Evolutionary conservation across 768 basidiomycete species (phyloP).

Genomic region (Trametes cubensis): DNA sequence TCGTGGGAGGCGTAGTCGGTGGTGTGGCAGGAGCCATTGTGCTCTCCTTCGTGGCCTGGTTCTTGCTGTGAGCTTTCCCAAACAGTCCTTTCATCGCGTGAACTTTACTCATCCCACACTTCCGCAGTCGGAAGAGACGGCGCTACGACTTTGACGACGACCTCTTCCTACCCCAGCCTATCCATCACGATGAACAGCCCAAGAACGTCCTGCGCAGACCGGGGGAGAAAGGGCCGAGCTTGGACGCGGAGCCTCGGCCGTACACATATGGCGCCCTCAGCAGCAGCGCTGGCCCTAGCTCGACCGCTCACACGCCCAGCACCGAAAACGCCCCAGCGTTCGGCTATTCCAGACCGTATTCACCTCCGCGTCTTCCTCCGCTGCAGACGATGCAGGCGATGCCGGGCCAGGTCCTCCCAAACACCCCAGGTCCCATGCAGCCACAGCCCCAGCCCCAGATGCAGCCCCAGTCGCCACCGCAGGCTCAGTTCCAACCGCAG

Average conservation of each 20-base stretch:
- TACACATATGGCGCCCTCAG: constrained; percentile 14
- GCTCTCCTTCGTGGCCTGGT: constrained; percentile 19
- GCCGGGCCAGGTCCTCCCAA: neutral
- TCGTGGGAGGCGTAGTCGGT: constrained; percentile 26
- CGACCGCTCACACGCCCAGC: constrained; percentile 6
- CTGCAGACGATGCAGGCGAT: neutral
- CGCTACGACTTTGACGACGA: constrained; percentile 25
- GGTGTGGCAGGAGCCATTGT: constrained; percentile 21
- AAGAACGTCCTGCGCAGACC: constrained; percentile 10
- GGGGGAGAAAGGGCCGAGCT: constrained; percentile 1
- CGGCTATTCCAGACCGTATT: neutral
- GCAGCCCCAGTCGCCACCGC: neutral
- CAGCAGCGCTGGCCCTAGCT: constrained; percentile 8
- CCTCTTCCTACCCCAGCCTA: constrained; percentile 10
- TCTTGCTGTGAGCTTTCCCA: constrained; percentile 17
- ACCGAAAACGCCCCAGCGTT: constrained; percentile 1
- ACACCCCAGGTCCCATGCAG: neutral
- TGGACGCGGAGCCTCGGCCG: constrained; percentile 16
- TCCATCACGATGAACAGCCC: neutral
- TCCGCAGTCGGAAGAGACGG: constrained; percentile 10
- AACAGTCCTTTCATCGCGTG: neutral
- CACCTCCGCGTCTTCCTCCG: neutral
- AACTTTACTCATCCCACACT: neutral
- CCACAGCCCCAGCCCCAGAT: neutral
- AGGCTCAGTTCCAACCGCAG: neutral